Evolutionary conservation across 768 basidiomycete genomes (phyloP).

Genomic region (Phanerodontia chrysosporium): DNA sequence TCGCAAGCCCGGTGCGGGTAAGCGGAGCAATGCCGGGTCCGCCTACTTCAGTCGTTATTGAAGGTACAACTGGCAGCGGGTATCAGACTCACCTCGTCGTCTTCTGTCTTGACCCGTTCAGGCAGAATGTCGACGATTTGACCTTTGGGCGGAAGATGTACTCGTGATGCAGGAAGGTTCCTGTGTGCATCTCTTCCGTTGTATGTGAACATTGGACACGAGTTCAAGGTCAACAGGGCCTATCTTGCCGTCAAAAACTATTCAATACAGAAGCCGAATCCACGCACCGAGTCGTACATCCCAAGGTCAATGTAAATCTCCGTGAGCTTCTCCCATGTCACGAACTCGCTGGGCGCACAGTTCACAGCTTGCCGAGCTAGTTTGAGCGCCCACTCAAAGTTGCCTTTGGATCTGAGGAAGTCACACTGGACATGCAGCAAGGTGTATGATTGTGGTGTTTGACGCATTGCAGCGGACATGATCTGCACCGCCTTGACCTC

Average conservation of each 20-base stretch:
- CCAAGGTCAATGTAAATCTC: slow-evolving; percentile 90
- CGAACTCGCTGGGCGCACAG: slow-evolving; percentile 96
- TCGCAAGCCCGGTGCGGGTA: slow-evolving; percentile 90
- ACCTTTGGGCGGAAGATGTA: slow-evolving; percentile 83
- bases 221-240: slow-evolving; percentile 91
- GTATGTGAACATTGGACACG: slow-evolving; percentile 99
- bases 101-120: slow-evolving; percentile 73
- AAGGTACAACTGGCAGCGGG: neutral
- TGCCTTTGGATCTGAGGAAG: slow-evolving; percentile 84
- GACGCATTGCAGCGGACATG: slow-evolving; percentile 76
- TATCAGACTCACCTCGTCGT: slow-evolving; percentile 61
- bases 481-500: slow-evolving; percentile 98
- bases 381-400: slow-evolving; percentile 84
- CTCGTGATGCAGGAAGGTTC: slow-evolving; percentile 68
- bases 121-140: slow-evolving; percentile 89
- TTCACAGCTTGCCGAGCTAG: slow-evolving; percentile 94
- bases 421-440: slow-evolving; percentile 93
- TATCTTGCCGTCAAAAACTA: slow-evolving; percentile 12
- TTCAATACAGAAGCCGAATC: no score
- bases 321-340: slow-evolving; percentile 97
- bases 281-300: slow-evolving; percentile 67
- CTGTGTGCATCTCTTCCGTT: slow-evolving; percentile 94
- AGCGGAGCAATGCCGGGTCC: slow-evolving; percentile 88
- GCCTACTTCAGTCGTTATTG: slow-evolving; percentile 45
- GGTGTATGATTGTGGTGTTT: slow-evolving; percentile 90